Evolutionary conservation across 139 green algal species (phyloP).

Genomic region (Chlamydomonas applanata): DNA sequence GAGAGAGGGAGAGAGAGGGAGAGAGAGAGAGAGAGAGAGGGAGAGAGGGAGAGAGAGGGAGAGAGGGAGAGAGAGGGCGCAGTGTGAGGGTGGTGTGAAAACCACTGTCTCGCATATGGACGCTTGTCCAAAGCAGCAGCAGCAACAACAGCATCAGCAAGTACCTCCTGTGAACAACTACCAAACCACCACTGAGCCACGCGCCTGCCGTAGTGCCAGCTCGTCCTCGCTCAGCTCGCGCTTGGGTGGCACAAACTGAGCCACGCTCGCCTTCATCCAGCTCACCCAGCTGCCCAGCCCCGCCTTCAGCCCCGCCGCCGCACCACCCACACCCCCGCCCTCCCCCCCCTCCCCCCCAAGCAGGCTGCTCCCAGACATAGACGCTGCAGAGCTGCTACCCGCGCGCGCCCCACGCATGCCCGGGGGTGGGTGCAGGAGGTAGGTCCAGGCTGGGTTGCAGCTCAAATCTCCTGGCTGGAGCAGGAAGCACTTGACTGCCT

Average conservation of each 20-base stretch:
- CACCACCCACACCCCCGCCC: background rate
- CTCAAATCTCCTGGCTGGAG: constrained; percentile 36
- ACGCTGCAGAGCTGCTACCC: no score
- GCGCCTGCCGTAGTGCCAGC: constrained; percentile 14
- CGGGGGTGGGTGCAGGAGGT: constrained; percentile 13
- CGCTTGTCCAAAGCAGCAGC: background rate
- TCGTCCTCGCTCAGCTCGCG: constrained; percentile 31
- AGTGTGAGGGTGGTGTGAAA: background rate
- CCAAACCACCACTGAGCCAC: background rate
- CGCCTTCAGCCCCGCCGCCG: constrained; percentile 11
- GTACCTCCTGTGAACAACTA: background rate
- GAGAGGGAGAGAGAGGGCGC: background rate
- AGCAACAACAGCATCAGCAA: constrained; percentile 8
- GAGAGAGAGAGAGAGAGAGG: no score
- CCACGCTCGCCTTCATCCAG: constrained; percentile 28
- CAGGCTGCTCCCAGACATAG: background rate
- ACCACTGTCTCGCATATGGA: no score
- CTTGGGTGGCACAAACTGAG: constrained; percentile 1
- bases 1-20: no score
- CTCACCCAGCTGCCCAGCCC: constrained; percentile 23
- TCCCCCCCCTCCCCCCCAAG: background rate
- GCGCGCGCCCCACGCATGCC: background rate
- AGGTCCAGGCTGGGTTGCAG: constrained; percentile 41
- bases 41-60: no score
- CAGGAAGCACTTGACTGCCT: constrained; percentile 55